These are phyloP conservation scores for Cryptosporidium tyzzeri DNA, from an alignment of 169 alveolate genomes.

Conservation along the genomic window DNA sequence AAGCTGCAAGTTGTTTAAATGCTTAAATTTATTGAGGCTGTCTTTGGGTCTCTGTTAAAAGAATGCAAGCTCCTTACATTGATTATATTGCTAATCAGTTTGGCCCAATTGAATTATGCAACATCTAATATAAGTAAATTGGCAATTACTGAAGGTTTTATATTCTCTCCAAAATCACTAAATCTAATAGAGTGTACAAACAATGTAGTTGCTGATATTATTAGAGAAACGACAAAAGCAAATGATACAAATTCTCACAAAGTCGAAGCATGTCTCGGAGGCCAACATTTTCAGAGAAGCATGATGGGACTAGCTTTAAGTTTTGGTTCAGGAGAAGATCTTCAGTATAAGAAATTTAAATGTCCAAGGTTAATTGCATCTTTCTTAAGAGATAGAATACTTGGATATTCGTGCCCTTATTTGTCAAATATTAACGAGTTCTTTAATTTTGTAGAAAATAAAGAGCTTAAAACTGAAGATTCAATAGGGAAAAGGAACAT, in stretches of 20 bases:
- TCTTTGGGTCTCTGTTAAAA: conserved; percentile 2
- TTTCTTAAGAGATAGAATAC: conserved; percentile 53
- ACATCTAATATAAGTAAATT: conserved; percentile 13
- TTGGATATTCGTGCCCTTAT: conserved; percentile 72
- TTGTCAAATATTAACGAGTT: conserved; percentile 31
- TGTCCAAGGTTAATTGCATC: conserved; percentile 75
- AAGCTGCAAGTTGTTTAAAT: neutral
- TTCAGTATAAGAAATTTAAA: conserved; percentile 28
- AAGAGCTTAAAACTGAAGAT: conserved; percentile 36
- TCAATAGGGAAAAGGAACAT: conserved; percentile 13
- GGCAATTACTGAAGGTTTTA: conserved; percentile 43
- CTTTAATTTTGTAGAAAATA: conserved; percentile 37
- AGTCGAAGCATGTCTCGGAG: conserved; percentile 16
- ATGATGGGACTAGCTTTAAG: conserved; percentile 57
- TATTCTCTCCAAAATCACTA: conserved; percentile 39
- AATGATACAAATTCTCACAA: neutral
- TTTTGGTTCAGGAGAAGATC: conserved; percentile 46
- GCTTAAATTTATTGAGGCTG: neutral
- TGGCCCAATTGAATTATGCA: neutral
- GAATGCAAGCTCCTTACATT: neutral
- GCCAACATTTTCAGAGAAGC: conserved; percentile 29
- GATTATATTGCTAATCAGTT: neutral
- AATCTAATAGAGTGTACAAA: conserved; percentile 52
- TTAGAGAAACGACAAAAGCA: neutral
- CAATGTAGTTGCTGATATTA: conserved; percentile 25